These are phyloP conservation scores for Singerocomus rubriflavus DNA, from an alignment of 1,284 basidiomycete genomes.

Conservation along the genomic window DNA sequence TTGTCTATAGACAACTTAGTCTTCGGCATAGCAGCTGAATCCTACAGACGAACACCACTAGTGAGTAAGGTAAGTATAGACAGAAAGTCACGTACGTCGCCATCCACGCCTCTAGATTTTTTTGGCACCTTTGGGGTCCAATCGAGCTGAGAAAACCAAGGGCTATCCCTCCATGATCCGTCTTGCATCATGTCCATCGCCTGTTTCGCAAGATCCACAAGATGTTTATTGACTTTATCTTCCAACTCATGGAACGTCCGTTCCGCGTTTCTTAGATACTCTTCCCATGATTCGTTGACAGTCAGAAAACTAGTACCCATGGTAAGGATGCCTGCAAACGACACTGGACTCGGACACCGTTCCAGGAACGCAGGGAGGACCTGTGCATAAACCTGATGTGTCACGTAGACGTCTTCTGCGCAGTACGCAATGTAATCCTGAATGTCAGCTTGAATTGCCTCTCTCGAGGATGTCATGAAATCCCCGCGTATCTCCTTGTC, in stretches of 20 bases:
- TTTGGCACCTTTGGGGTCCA: conserved; percentile 89
- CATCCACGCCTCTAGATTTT: conserved; percentile 58
- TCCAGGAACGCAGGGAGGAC: conserved; percentile 84
- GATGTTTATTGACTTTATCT: conserved; percentile 65
- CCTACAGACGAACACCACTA: conserved; percentile 11
- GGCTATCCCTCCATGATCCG: conserved; percentile 68
- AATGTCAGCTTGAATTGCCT: conserved; percentile 67
- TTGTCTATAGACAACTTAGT: not conserved
- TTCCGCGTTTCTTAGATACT: conserved; percentile 80
- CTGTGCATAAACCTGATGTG: conserved; percentile 78
- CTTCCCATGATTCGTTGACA: conserved; percentile 87
- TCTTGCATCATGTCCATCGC: conserved; percentile 49
- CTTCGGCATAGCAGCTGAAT: not conserved
- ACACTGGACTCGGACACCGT: conserved; percentile 90
- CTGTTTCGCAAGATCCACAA: conserved; percentile 67
- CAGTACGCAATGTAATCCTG: conserved; percentile 87
- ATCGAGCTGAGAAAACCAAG: conserved; percentile 91
- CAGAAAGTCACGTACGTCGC: conserved; percentile 23
- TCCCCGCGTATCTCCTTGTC: conserved; percentile 82
- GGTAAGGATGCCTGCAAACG: conserved; percentile 86
- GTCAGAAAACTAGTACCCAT: conserved; percentile 94
- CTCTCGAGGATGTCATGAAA: conserved; percentile 65
- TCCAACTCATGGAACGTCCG: conserved; percentile 75
- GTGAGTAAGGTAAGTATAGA: not conserved
- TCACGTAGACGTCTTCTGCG: conserved; percentile 80